A percentile compares a stretch with the other conserved stretches of the same genome.
phyloP scores from a whole-genome alignment of 2,329 filamentous ascomycete genomes.

The Aspergillus terreus region DNA sequence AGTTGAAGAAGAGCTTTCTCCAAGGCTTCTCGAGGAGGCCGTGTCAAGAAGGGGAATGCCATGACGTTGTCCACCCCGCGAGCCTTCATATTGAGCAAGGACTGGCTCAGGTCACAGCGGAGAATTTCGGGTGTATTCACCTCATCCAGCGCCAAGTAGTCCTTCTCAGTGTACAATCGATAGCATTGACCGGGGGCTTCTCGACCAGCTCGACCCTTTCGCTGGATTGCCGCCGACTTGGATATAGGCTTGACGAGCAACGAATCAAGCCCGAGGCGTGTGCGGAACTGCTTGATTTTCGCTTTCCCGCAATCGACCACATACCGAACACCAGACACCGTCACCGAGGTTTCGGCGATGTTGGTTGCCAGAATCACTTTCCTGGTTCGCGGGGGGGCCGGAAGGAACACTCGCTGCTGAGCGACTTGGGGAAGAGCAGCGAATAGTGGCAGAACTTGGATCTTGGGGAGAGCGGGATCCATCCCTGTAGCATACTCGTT shows the following conservation, averaged over 20 bases:
- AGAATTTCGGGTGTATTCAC: constrained; percentile 84
- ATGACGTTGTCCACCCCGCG: constrained; percentile 78
- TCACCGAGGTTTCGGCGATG: constrained; percentile 98
- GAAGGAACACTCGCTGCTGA: constrained; percentile 81
- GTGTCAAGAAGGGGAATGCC: constrained; percentile 79
- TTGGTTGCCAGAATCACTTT: constrained; percentile 94
- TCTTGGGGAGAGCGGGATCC: constrained; percentile 65
- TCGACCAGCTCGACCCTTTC: constrained; percentile 86
- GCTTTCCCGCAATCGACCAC: constrained; percentile 92
- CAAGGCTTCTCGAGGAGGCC: constrained; percentile 71
- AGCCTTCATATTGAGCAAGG: constrained; percentile 89
- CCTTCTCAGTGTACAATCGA: constrained; percentile 77
- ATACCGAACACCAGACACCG: constrained; percentile 85
- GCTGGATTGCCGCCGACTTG: constrained; percentile 86
- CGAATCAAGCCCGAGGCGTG: constrained; percentile 81
- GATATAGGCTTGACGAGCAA: constrained; percentile 87
- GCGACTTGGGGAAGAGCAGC: constrained; percentile 83
- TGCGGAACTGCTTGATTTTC: constrained; percentile 88
- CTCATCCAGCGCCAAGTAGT: constrained; percentile 66
- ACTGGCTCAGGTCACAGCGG: constrained; percentile 80
- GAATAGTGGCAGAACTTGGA: constrained; percentile 74
- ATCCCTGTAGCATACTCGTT: constrained; percentile 74
- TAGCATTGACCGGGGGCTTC: constrained; percentile 89
- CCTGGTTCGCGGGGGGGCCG: constrained; percentile 68
- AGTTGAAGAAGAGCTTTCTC: constrained; percentile 80